Evolutionary conservation across 768 basidiomycete genomes (phyloP).

Genomic region (Termitomyces sp.): DNA sequence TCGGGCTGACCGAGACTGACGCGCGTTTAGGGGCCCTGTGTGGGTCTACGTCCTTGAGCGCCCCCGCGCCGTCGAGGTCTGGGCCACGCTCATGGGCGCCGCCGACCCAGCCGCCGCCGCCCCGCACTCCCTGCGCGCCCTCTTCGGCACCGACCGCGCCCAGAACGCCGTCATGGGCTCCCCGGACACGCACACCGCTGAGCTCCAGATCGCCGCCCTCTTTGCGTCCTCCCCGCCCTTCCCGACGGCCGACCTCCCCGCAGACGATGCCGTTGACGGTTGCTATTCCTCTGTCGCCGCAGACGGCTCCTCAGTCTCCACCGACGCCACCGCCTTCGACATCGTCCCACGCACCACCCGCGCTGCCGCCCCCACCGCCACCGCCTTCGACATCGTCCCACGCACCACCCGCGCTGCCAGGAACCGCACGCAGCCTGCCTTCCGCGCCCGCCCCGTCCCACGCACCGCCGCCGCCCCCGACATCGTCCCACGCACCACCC

Average conservation of each 20-base stretch:
- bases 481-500: slow-evolving; percentile 73
- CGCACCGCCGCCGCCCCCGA: slow-evolving; percentile 54
- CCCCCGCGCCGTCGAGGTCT: slow-evolving; percentile 74
- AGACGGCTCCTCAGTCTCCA: no score
- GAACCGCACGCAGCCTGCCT: slow-evolving; percentile 26
- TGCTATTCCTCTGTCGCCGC: slow-evolving; percentile 23
- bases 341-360: no score
- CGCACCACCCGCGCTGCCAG: no score
- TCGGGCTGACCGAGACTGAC: background rate
- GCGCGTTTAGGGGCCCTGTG: slow-evolving; percentile 61
- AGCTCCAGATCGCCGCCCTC: slow-evolving; percentile 70
- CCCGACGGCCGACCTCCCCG: slow-evolving; percentile 57
- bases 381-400: no score
- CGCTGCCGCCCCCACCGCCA: slow-evolving; percentile 11
- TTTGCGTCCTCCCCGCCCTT: slow-evolving; percentile 84
- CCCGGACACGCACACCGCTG: slow-evolving; percentile 59
- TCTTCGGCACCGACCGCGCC: slow-evolving; percentile 48
- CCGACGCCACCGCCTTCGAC: no score
- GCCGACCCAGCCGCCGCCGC: slow-evolving; percentile 53
- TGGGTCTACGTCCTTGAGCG: slow-evolving; percentile 90
- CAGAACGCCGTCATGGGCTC: slow-evolving; percentile 76
- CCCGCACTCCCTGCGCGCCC: slow-evolving; percentile 65
- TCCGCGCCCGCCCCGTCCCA: slow-evolving; percentile 67
- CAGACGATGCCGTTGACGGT: slow-evolving; percentile 27
- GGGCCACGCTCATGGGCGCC: slow-evolving; percentile 72